A percentile compares a stretch with the other conserved stretches of the same genome.
Conservation (phyloP, 2,329 filamentous ascomycete species). For the Talaromyces verruculosus region DNA sequence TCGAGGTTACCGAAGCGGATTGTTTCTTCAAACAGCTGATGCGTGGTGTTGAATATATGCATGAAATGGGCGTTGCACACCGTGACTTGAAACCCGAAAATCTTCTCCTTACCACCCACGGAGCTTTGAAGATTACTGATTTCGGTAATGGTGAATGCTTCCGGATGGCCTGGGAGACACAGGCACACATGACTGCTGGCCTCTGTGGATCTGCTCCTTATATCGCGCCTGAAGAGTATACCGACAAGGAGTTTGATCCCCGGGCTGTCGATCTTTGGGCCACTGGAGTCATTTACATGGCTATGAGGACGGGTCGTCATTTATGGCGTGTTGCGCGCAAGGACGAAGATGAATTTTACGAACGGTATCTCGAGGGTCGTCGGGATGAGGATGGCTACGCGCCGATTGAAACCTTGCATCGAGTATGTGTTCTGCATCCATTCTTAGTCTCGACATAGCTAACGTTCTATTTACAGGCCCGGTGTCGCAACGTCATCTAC, state of each 20-base stretch:
- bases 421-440: slow-evolving; percentile 62
- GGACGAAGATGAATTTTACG: slow-evolving; percentile 96
- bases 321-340: slow-evolving; percentile 96
- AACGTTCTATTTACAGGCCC: slow-evolving; percentile 61
- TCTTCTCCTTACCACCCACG: slow-evolving; percentile 85
- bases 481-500: slow-evolving; percentile 98
- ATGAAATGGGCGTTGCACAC: slow-evolving; percentile 98
- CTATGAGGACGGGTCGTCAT: slow-evolving; percentile 94
- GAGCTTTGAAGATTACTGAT: slow-evolving; percentile 94
- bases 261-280: slow-evolving; percentile 98
- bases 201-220: slow-evolving; percentile 96
- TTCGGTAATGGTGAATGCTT: slow-evolving; percentile 99
- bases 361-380: slow-evolving; percentile 86
- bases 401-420: slow-evolving; percentile 90
- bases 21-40: slow-evolving; percentile 99
- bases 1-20: slow-evolving; percentile 86
- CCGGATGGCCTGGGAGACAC: slow-evolving; percentile 98
- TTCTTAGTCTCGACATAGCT: background rate
- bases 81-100: slow-evolving; percentile 97
- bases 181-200: slow-evolving; percentile 96
- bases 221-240: slow-evolving; percentile 95
- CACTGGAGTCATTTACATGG: slow-evolving; percentile 99
- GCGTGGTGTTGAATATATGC: slow-evolving; percentile 98
- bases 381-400: slow-evolving; percentile 94
- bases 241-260: slow-evolving; percentile 92